These are phyloP conservation scores for Inonotus hispidus DNA, from an alignment of 1,284 basidiomycete genomes.

Conservation along the genomic window DNA sequence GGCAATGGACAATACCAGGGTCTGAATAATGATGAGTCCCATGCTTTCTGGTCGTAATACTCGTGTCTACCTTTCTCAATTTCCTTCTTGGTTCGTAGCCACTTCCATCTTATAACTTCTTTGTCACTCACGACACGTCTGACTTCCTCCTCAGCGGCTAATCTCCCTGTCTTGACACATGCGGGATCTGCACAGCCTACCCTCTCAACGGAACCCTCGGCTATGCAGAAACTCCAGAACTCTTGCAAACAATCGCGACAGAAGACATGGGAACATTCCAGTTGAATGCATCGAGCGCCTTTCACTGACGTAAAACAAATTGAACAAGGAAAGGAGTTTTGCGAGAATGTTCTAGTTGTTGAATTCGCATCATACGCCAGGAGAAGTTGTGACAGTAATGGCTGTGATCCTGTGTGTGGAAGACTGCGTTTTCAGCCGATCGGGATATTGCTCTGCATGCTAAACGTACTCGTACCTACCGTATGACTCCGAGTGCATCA, in stretches of 20 bases:
- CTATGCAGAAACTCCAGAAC: conserved; percentile 71
- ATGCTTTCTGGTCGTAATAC: background rate
- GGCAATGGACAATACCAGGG: conserved; percentile 71
- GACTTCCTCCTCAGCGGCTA: conserved; percentile 68
- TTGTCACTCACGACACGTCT: conserved; percentile 57
- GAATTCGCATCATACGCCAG: conserved; percentile 42
- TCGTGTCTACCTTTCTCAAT: conserved; percentile 56
- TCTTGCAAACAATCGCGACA: conserved; percentile 66
- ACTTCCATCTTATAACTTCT: conserved; percentile 62
- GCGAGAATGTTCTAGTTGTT: conserved; percentile 47
- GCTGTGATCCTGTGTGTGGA: conserved; percentile 46
- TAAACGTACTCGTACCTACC: conserved; percentile 33
- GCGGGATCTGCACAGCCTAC: conserved; percentile 71
- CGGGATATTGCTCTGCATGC: conserved; percentile 10
- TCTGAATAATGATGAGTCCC: conserved; percentile 37
- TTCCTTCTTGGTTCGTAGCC: conserved; percentile 62
- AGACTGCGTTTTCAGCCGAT: conserved; percentile 37
- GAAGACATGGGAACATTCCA: conserved; percentile 68
- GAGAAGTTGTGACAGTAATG: conserved; percentile 43
- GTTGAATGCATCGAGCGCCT: conserved; percentile 60
- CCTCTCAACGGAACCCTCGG: conserved; percentile 62
- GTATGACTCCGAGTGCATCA: conserved; percentile 31
- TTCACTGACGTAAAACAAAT: conserved; percentile 68
- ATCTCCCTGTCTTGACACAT: conserved; percentile 63
- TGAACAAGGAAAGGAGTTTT: conserved; percentile 57